phyloP scores from a whole-genome alignment of 169 alveolate species.

The Cryptosporidium baileyi region DNA sequence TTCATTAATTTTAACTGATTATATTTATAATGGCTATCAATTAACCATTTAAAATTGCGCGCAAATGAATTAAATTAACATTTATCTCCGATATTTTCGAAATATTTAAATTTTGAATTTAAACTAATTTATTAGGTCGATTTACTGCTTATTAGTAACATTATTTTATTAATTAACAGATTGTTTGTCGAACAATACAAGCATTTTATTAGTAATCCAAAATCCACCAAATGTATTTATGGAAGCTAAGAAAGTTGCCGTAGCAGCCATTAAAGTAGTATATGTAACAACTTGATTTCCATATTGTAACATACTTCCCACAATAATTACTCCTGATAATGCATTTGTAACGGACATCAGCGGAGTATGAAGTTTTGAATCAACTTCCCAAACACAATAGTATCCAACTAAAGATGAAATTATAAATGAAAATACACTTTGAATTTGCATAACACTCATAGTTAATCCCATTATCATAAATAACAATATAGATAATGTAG shows the following conservation, averaged over 20 bases:
- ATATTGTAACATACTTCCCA: slow-evolving; percentile 77
- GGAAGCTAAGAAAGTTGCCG: slow-evolving; percentile 72
- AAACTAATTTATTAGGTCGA: too few relatives aligned
- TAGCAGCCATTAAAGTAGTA: slow-evolving; percentile 45
- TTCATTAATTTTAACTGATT: too few relatives aligned
- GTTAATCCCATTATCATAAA: slow-evolving; percentile 14
- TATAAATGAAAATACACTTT: slow-evolving; percentile 63
- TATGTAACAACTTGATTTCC: slow-evolving; percentile 38
- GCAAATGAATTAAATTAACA: not conserved
- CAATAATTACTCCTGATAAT: slow-evolving; percentile 78
- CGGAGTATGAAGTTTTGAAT: slow-evolving; percentile 80
- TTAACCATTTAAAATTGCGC: too few relatives aligned
- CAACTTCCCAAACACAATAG: slow-evolving; percentile 79
- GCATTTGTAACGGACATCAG: slow-evolving; percentile 83
- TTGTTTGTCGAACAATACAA: slow-evolving; percentile 13
- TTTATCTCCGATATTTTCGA: not conserved
- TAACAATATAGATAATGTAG: not conserved
- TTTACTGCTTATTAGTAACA: not conserved
- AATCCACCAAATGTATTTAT: slow-evolving; percentile 81
- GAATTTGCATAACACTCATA: slow-evolving; percentile 24
- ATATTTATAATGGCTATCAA: too few relatives aligned
- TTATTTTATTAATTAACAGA: not conserved
- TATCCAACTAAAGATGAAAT: slow-evolving; percentile 77
- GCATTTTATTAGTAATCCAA: slow-evolving; percentile 79
- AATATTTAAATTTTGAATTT: not conserved